Evolutionary conservation across 352 stramenopile genomes (phyloP).

Genomic region (Phytophthora cajani): DNA sequence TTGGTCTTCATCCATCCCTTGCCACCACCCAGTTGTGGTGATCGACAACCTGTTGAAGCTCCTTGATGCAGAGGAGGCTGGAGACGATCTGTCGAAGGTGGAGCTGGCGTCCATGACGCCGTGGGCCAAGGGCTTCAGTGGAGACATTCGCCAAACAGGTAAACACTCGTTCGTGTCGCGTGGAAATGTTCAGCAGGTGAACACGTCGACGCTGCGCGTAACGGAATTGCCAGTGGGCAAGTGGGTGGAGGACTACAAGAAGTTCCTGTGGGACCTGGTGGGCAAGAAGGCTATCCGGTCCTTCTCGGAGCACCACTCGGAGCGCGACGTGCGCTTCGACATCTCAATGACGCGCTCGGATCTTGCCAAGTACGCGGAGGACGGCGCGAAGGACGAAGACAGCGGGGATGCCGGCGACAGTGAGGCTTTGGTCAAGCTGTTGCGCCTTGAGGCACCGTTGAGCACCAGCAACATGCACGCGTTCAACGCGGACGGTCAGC

Average conservation of each 20-base stretch:
- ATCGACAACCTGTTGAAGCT: slow-evolving; percentile 94
- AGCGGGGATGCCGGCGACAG: slow-evolving; percentile 33
- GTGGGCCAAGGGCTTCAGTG: slow-evolving; percentile 96
- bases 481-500: slow-evolving; percentile 93
- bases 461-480: slow-evolving; percentile 98
- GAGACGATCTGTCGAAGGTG: slow-evolving; percentile 38
- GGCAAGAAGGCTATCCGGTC: slow-evolving; percentile 83
- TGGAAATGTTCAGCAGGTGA: slow-evolving; percentile 73
- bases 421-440: slow-evolving; percentile 80
- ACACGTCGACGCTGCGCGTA: slow-evolving; percentile 96
- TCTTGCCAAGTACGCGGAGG: slow-evolving; percentile 79
- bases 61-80: slow-evolving; percentile 69
- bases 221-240: slow-evolving; percentile 96
- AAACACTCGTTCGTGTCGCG: slow-evolving; percentile 80
- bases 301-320: slow-evolving; percentile 98
- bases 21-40: slow-evolving; percentile 95
- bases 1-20: slow-evolving; percentile 96
- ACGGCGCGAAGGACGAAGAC: slow-evolving; percentile 24
- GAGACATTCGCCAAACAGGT: slow-evolving; percentile 81
- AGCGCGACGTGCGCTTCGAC: slow-evolving; percentile 88
- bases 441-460: slow-evolving; percentile 96
- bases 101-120: slow-evolving; percentile 87
- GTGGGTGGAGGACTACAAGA: slow-evolving; percentile 99
- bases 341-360: slow-evolving; percentile 78
- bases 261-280: slow-evolving; percentile 94